Conservation (phyloP, 495 filamentous ascomycete genomes). For the Bombardia bombarda region DNA sequence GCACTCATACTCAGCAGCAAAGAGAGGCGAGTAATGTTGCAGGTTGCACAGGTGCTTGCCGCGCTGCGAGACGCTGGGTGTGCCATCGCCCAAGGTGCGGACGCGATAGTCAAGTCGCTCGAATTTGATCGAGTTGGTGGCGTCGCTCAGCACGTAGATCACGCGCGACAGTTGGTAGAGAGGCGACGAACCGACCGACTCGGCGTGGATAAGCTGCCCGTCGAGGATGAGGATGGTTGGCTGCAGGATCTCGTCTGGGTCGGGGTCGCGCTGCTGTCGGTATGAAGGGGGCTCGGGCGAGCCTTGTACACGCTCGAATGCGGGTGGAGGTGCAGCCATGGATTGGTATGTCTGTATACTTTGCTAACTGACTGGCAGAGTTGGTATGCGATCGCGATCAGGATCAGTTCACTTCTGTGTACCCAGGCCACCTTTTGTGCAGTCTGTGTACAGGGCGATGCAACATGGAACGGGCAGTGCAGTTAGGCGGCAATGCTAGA, state of each 20-base stretch:
- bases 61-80: slow-evolving; percentile 10
- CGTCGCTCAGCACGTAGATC: slow-evolving; percentile 14
- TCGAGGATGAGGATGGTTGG: slow-evolving; percentile 18
- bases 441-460: too few species aligned
- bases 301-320: background rate
- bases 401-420: too few species aligned
- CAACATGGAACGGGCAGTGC: too few species aligned
- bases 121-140: slow-evolving; percentile 15
- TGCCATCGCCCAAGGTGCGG: slow-evolving; percentile 12
- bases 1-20: slow-evolving; percentile 11
- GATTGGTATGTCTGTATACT: too few species aligned
- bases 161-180: slow-evolving; percentile 22
- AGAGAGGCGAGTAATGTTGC: slow-evolving; percentile 9
- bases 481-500: too few species aligned
- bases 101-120: slow-evolving; percentile 22
- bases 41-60: slow-evolving; percentile 21
- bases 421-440: too few species aligned
- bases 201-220: slow-evolving; percentile 20
- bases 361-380: too few species aligned
- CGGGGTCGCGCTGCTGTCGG: slow-evolving; percentile 6
- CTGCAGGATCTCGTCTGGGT: slow-evolving; percentile 21
- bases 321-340: background rate
- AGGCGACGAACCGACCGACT: slow-evolving; percentile 12
- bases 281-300: slow-evolving; percentile 6
- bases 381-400: too few species aligned